phyloP scores from a whole-genome alignment of 1,284 basidiomycete genomes.

The Macrocystidia cucumis region DNA sequence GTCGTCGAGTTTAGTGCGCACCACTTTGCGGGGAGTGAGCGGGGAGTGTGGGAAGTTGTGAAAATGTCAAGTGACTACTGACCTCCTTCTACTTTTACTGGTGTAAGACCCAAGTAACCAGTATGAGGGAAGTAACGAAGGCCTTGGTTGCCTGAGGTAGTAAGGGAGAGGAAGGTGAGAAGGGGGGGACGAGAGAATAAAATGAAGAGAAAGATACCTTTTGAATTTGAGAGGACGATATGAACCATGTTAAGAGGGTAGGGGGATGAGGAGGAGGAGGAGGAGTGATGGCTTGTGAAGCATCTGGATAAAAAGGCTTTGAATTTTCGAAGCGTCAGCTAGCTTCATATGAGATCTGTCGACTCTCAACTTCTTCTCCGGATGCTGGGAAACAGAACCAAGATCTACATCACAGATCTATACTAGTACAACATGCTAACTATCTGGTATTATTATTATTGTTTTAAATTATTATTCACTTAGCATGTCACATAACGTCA shows the following conservation, averaged over 20 bases:
- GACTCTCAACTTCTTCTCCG: slow-evolving; percentile 22
- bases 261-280: slow-evolving; percentile 18
- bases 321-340: slow-evolving; percentile 21
- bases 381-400: slow-evolving; percentile 18
- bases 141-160: slow-evolving; percentile 49
- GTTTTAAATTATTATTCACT: no score
- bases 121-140: slow-evolving; percentile 66
- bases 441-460: no score
- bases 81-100: slow-evolving; percentile 72
- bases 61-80: slow-evolving; percentile 19
- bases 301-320: slow-evolving; percentile 33
- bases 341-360: slow-evolving; percentile 21
- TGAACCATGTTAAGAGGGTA: slow-evolving; percentile 45
- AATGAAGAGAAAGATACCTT: slow-evolving; percentile 21
- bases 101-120: slow-evolving; percentile 75
- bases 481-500: no score
- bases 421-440: no score
- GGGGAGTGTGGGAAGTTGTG: slow-evolving; percentile 7
- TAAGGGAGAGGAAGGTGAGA: slow-evolving; percentile 11
- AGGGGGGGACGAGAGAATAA: slow-evolving; percentile 12
- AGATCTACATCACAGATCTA: slow-evolving; percentile 15
- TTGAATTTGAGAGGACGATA: slow-evolving; percentile 49
- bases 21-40: slow-evolving; percentile 30
- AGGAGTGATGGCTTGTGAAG: slow-evolving; percentile 17
- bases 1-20: slow-evolving; percentile 62